These are phyloP conservation scores for Aspergillus novoparasiticus DNA, from an alignment of 2,329 filamentous ascomycete species.

Conservation along the genomic window DNA sequence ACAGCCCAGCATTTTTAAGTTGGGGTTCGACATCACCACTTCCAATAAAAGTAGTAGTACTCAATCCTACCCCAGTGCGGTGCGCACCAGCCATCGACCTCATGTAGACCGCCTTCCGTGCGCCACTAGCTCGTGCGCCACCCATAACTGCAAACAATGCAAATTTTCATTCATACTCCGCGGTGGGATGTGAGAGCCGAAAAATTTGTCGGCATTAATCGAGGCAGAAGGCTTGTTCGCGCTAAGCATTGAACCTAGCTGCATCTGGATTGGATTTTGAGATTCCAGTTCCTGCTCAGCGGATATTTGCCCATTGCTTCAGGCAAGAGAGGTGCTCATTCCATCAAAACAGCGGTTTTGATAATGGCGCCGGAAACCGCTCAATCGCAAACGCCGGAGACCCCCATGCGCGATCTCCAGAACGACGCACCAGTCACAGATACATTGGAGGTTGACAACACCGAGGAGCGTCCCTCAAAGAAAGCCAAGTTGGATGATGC, in stretches of 20 bases:
- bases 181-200: constrained; percentile 8
- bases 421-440: constrained; percentile 26
- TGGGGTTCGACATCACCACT: constrained; percentile 3
- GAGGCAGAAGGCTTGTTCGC: neutral
- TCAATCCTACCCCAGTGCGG: neutral
- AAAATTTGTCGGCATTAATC: constrained; percentile 13
- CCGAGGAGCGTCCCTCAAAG: constrained; percentile 57
- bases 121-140: constrained; percentile 8
- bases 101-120: neutral
- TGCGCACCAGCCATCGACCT: neutral
- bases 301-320: neutral
- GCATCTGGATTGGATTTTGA: neutral
- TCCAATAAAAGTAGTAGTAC: neutral
- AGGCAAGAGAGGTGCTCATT: neutral
- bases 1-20: constrained; percentile 2
- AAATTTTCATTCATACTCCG: constrained; percentile 13
- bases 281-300: neutral
- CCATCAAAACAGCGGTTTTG: neutral
- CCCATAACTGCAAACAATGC: constrained; percentile 9
- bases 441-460: constrained; percentile 29
- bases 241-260: neutral
- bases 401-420: constrained; percentile 22
- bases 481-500: constrained; percentile 58
- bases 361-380: constrained; percentile 18
- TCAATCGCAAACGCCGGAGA: constrained; percentile 12